phyloP scores from a whole-genome alignment of 1,284 basidiomycete genomes.

The Marasmius fiardii region DNA sequence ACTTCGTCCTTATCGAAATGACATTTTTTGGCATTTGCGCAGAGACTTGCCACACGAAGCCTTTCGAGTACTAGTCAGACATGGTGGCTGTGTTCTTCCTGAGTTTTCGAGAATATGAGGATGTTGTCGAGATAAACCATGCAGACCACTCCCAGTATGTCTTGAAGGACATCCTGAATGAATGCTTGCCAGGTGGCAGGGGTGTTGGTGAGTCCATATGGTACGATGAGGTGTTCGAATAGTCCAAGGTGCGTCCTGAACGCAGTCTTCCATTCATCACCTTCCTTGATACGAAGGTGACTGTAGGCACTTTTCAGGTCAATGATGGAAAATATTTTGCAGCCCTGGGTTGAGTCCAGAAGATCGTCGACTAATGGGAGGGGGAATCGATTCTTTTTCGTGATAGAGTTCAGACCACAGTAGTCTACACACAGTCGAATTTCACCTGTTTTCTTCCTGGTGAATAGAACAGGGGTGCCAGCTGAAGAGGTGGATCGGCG shows the following conservation, averaged over 20 bases:
- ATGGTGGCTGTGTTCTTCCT: too few relatives aligned
- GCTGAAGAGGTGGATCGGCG: too few relatives aligned
- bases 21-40: too few relatives aligned
- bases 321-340: background rate
- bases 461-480: slow-evolving; percentile 48
- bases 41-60: too few relatives aligned
- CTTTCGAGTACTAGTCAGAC: too few relatives aligned
- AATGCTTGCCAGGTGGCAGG: background rate
- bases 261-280: slow-evolving; percentile 14
- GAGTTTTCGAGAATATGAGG: too few relatives aligned
- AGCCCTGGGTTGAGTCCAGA: slow-evolving; percentile 19
- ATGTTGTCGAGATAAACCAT: too few relatives aligned
- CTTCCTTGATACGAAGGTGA: too few relatives aligned
- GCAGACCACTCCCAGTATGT: too few relatives aligned
- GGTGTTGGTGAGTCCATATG: background rate
- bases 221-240: background rate
- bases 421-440: slow-evolving; percentile 39
- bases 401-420: slow-evolving; percentile 35
- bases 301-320: slow-evolving; percentile 29
- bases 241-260: background rate
- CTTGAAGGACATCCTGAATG: background rate
- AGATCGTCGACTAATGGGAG: slow-evolving; percentile 36
- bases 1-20: too few relatives aligned
- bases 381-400: slow-evolving; percentile 34
- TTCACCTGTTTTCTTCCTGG: slow-evolving; percentile 41